A percentile compares a stretch with the other conserved stretches of the same genome.
Evolutionary conservation across 345 rosid species (phyloP).

Genomic region (Moricandia moricandioides): DNA sequence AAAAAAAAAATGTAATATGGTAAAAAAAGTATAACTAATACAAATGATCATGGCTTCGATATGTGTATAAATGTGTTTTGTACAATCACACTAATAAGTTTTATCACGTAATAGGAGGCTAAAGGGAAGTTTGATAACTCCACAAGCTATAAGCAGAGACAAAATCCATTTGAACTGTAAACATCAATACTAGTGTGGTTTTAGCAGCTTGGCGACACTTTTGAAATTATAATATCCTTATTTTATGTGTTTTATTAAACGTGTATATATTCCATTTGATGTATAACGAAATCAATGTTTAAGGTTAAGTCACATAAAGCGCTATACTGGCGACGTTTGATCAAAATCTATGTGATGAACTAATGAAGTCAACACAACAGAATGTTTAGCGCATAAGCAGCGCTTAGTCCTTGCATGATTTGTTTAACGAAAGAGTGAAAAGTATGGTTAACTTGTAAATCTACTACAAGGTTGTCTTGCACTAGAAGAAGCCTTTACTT

Average conservation of each 20-base stretch:
- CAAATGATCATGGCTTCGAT: background rate
- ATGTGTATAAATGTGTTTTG: background rate
- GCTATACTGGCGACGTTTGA: too few species aligned
- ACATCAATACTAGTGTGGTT: too few species aligned
- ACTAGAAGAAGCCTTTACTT: conserved; percentile 5
- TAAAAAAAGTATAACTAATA: background rate
- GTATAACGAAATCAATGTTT: too few species aligned
- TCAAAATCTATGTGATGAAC: too few species aligned
- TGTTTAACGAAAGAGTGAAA: background rate
- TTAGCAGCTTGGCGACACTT: too few species aligned
- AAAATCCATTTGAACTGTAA: too few species aligned
- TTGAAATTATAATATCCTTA: too few species aligned
- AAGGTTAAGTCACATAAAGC: too few species aligned
- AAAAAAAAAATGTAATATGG: background rate
- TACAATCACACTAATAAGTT: conserved; percentile 54
- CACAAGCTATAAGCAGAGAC: too few species aligned
- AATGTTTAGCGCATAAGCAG: background rate
- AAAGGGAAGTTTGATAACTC: conserved; percentile 59
- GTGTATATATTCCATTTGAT: too few species aligned
- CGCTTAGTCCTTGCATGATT: background rate
- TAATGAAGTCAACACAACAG: too few species aligned
- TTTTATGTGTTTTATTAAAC: too few species aligned
- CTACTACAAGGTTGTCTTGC: background rate
- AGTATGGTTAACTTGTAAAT: background rate
- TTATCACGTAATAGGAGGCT: conserved; percentile 50